Evolutionary conservation across 768 basidiomycete genomes (phyloP).

Genomic region (Lentinus brumalis): DNA sequence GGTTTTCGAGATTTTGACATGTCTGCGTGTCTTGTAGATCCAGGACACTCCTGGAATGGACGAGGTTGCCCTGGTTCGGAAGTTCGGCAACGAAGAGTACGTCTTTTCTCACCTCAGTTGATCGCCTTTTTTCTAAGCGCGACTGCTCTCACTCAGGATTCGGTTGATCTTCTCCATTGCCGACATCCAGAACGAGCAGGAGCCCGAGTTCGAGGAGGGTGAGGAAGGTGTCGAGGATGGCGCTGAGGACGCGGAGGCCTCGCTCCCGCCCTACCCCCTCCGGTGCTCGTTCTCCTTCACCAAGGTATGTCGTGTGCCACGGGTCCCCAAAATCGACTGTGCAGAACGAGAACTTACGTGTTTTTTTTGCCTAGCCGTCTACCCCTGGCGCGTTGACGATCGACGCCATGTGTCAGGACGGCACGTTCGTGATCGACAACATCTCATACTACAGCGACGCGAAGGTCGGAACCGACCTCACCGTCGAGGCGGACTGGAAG

Average conservation of each 20-base stretch:
- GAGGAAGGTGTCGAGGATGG: constrained; percentile 42
- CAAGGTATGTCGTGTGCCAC: constrained; percentile 53
- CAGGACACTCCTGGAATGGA: constrained; percentile 72
- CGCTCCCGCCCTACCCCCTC: constrained; percentile 59
- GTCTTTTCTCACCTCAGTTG: constrained; percentile 30
- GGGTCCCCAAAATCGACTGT: background rate
- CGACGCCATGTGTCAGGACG: constrained; percentile 79
- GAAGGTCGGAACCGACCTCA: constrained; percentile 71
- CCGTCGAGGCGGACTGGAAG: constrained; percentile 92
- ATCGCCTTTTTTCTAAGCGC: background rate
- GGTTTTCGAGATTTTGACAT: background rate
- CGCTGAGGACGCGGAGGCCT: constrained; percentile 34
- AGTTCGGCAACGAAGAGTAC: constrained; percentile 89
- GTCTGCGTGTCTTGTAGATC: constrained; percentile 46
- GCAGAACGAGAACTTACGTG: background rate
- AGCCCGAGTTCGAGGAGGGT: constrained; percentile 38
- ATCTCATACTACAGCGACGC: constrained; percentile 81
- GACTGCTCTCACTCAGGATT: constrained; percentile 50
- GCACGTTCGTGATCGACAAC: constrained; percentile 84
- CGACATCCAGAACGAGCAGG: constrained; percentile 64
- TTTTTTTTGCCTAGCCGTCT: constrained; percentile 40
- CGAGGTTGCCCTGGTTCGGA: constrained; percentile 79
- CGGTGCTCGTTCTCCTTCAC: constrained; percentile 83
- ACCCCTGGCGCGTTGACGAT: constrained; percentile 71
- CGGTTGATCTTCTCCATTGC: constrained; percentile 92